Evolutionary conservation across 768 basidiomycete genomes (phyloP), one percentile per base, ranked within the genome.

Genomic region (Pseudohyphozyma bogoriensis): DNA sequence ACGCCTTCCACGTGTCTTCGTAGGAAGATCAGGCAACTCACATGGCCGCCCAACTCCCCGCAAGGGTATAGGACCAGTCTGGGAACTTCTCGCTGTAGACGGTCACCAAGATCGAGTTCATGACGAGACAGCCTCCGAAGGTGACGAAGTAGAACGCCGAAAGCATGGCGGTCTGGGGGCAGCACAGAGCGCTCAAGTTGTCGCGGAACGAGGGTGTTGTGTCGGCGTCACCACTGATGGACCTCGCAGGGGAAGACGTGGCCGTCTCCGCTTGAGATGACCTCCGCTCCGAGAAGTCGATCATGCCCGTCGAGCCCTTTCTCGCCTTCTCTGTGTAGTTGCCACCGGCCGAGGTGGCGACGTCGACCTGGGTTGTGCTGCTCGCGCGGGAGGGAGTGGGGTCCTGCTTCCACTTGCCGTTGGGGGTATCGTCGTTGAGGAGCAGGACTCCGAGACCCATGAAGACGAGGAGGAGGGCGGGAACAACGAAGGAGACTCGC

Each of bases 111-210:
- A 78, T 77, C 13, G 77, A 77, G 66, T 83, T 80, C 42, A 82
- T 76, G 24, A 28, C 45, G 22, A 46, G 45, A 69, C 81, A 80
- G 51, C 78, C 76, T 0, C 82, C 82, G 64, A 83, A 83, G 2
- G 81, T 81, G 1, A 78, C 76, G 31, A 79, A 63, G 64, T 83
- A 83, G 4, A 77, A 78, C 10, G 80, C 68, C 1, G 79, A 73
- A 1, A 81, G 81, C 22, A 83, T 75, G 79, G 80, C 80, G 0
- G 81, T 82, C 15, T 79, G 65, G 1, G 78, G 78, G 61, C 69
- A 77, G 29, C 63, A 24, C 29, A 79, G 40, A 51, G 81, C 75
- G 33, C 65, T 58, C 24, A 68, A 26, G 13, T 32, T 20, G 1
- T 16, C 2, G 31, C 45, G 28, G 46, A 44, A 49, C 1, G 55